Conservation (phyloP, 768 basidiomycete species). For the Strobilomyces confusus region DNA sequence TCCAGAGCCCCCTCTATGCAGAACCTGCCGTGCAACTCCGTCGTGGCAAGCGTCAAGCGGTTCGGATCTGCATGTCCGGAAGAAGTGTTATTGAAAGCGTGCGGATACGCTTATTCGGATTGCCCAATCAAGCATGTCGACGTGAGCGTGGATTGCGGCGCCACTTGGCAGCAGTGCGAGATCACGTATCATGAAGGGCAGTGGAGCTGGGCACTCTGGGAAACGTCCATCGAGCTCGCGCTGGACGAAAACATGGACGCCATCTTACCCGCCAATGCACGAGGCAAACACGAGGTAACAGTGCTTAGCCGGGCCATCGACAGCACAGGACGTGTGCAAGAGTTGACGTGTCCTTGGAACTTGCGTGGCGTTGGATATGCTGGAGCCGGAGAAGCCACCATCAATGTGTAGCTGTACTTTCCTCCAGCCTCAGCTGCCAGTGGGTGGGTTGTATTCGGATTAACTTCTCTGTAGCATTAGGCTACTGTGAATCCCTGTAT, state of each 20-base stretch:
- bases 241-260: conserved; percentile 20
- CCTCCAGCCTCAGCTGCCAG: no score
- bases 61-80: conserved; percentile 13
- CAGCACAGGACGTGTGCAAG: conserved; percentile 45
- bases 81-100: conserved; percentile 31
- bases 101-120: conserved; percentile 54
- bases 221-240: conserved; percentile 39
- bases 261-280: background rate
- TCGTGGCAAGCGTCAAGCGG: conserved; percentile 36
- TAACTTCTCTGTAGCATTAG: no score
- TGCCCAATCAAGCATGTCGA: conserved; percentile 49
- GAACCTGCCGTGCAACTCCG: conserved; percentile 57
- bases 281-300: conserved; percentile 13
- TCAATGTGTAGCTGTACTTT: background rate
- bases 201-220: conserved; percentile 79
- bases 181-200: conserved; percentile 58
- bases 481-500: no score
- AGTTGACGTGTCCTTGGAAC: conserved; percentile 54
- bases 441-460: background rate
- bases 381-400: conserved; percentile 27
- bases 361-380: conserved; percentile 55
- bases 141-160: conserved; percentile 48
- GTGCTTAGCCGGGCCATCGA: conserved; percentile 52
- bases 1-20: conserved; percentile 56
- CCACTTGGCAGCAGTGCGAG: conserved; percentile 45